phyloP scores from a whole-genome alignment of 352 stramenopile species.

The Globisporangium spinosum region DNA sequence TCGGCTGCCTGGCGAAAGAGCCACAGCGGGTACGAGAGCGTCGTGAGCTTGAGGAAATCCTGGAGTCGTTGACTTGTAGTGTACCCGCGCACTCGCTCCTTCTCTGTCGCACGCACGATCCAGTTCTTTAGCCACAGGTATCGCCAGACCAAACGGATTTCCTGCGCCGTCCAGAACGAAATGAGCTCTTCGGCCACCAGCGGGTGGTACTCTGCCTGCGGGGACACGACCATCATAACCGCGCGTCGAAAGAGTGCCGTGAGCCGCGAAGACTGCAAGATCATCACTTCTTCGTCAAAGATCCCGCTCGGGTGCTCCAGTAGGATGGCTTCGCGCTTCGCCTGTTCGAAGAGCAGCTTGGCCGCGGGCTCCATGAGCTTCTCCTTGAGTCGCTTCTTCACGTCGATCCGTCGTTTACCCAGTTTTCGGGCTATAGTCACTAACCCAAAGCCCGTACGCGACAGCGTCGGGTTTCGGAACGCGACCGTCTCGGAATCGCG shows the following conservation, averaged over 20 bases:
- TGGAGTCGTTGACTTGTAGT: slow-evolving; percentile 57
- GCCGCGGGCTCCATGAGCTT: slow-evolving; percentile 54
- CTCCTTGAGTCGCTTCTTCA: slow-evolving; percentile 76
- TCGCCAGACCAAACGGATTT: slow-evolving; percentile 78
- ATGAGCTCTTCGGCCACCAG: slow-evolving; percentile 80
- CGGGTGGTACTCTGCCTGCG: slow-evolving; percentile 68
- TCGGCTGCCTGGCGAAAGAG: slow-evolving; percentile 76
- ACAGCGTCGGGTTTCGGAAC: slow-evolving; percentile 62
- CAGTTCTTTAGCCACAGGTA: slow-evolving; percentile 85
- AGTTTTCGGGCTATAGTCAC: slow-evolving; percentile 62
- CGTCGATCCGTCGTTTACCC: slow-evolving; percentile 66
- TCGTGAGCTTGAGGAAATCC: slow-evolving; percentile 67
- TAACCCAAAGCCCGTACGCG: slow-evolving; percentile 53
- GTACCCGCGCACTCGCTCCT: slow-evolving; percentile 66
- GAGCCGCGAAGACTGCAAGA: slow-evolving; percentile 48
- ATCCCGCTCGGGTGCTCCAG: slow-evolving; percentile 38
- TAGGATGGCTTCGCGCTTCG: slow-evolving; percentile 48
- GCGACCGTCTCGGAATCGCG: slow-evolving; percentile 48
- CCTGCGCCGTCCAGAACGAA: slow-evolving; percentile 66
- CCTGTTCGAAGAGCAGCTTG: slow-evolving; percentile 51
- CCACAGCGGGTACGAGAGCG: slow-evolving; percentile 58
- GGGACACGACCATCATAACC: slow-evolving; percentile 78
- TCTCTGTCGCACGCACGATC: slow-evolving; percentile 75
- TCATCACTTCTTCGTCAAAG: slow-evolving; percentile 68
- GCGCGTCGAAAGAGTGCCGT: slow-evolving; percentile 74